Conservation (phyloP, 2,329 filamentous ascomycete genomes). For the Talaromyces atroroseus region DNA sequence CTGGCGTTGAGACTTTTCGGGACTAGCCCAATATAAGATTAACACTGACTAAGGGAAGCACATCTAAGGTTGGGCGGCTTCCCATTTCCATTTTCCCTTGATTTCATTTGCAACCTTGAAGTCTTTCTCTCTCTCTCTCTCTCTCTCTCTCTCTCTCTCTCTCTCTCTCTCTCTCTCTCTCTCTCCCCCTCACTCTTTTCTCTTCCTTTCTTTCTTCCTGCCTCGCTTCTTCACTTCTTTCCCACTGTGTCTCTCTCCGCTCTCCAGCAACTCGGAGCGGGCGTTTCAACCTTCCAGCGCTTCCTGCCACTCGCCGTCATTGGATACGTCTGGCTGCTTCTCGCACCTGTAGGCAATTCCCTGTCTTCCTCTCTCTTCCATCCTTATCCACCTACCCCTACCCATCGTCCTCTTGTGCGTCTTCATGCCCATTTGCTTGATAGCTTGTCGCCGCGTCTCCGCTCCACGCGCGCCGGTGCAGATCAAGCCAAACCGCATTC, state of each 20-base stretch:
- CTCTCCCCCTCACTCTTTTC: conserved; percentile 16
- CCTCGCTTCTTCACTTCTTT: not conserved
- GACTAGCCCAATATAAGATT: not conserved
- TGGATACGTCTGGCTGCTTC: not conserved
- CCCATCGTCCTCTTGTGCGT: not conserved
- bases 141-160: conserved; percentile 8
- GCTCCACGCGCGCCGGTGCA: conserved; percentile 14
- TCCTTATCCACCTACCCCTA: not conserved
- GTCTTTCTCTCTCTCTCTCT: conserved; percentile 15
- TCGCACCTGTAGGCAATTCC: not conserved
- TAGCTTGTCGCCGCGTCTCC: conserved; percentile 12
- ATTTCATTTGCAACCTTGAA: conserved; percentile 6
- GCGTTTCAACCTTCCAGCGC: conserved; percentile 1
- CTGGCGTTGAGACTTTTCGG: not conserved
- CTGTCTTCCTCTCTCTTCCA: conserved; percentile 21
- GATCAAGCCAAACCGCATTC: conserved; percentile 12
- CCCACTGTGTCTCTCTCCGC: not conserved
- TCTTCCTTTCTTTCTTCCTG: conserved; percentile 14
- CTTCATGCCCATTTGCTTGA: not conserved
- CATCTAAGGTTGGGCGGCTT: conserved; percentile 14
- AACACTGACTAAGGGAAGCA: conserved; percentile 8
- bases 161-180: not conserved
- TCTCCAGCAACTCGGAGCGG: not conserved
- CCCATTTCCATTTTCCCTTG: conserved; percentile 12
- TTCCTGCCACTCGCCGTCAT: not conserved